These are phyloP conservation scores for Glycine latifolia DNA, from an alignment of 306 rosid genomes.

Conservation along the genomic window DNA sequence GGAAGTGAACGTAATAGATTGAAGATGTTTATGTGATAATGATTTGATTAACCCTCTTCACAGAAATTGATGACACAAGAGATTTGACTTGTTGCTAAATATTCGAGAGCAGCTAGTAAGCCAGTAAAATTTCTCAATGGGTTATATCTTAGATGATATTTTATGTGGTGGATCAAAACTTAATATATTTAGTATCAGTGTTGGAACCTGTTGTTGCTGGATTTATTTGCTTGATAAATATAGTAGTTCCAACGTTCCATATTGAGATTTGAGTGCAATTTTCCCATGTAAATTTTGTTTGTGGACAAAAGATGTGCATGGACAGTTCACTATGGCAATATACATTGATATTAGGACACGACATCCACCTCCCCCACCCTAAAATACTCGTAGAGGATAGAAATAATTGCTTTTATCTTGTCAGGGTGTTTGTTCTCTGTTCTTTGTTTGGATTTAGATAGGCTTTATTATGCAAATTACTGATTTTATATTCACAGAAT, in stretches of 20 bases:
- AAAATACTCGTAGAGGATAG: conserved; percentile 11
- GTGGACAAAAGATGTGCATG: background rate
- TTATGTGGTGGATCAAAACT: background rate
- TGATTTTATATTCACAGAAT: conserved; percentile 52
- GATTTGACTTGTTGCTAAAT: conserved; percentile 6
- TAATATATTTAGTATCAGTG: background rate
- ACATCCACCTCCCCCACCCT: background rate
- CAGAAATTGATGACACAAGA: background rate
- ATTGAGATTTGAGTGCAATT: background rate
- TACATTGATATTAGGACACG: conserved; percentile 5
- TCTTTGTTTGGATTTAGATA: conserved; percentile 33
- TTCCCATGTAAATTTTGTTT: background rate
- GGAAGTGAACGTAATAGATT: background rate
- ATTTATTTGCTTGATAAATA: background rate
- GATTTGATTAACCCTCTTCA: conserved; percentile 19
- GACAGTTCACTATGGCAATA: conserved; percentile 8
- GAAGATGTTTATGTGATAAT: conserved; percentile 19
- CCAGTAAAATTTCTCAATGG: conserved; percentile 4
- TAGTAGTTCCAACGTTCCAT: background rate
- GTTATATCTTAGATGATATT: conserved; percentile 17
- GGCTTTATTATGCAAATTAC: conserved; percentile 27
- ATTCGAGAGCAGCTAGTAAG: background rate
- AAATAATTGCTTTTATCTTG: conserved; percentile 32
- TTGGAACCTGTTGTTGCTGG: background rate
- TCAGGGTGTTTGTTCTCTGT: conserved; percentile 33